phyloP scores from a whole-genome alignment of 768 basidiomycete genomes.

The Tulasnella sp. region DNA sequence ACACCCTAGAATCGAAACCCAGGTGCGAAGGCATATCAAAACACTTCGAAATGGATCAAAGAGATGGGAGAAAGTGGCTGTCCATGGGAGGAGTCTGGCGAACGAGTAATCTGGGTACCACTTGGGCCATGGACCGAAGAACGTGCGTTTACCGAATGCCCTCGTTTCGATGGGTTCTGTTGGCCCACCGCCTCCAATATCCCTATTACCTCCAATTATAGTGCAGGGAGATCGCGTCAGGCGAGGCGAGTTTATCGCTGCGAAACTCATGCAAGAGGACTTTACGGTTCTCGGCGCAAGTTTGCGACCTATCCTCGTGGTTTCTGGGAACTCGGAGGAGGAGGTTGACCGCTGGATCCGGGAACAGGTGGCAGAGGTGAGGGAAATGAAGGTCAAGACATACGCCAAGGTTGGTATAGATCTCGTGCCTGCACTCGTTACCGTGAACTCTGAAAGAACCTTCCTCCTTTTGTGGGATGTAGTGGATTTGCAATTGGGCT shows the following conservation, averaged over 20 bases:
- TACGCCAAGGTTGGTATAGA: too few species aligned
- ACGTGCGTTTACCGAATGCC: neutral
- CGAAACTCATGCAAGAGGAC: neutral
- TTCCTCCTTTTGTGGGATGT: neutral
- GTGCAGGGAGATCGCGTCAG: neutral
- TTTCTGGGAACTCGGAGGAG: conserved; percentile 16
- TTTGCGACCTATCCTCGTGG: conserved; percentile 4
- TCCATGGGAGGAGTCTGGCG: neutral
- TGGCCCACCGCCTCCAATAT: neutral
- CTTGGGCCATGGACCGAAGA: neutral
- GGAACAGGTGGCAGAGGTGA: neutral
- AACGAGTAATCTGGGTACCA: neutral
- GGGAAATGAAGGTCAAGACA: too few species aligned
- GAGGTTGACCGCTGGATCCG: conserved; percentile 2
- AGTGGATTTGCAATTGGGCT: conserved; percentile 8
- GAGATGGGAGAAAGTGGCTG: neutral
- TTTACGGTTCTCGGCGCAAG: neutral
- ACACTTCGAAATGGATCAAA: neutral
- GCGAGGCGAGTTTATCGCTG: neutral
- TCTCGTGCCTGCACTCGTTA: too few species aligned
- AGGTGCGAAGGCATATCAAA: neutral
- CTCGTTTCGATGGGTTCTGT: neutral
- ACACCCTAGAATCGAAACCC: neutral
- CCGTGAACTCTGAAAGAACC: too few species aligned
- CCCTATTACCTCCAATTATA: neutral